These are phyloP conservation scores for Pseudogymnoascus sp. DNA, from an alignment of 2,329 filamentous ascomycete genomes.

Conservation along the genomic window DNA sequence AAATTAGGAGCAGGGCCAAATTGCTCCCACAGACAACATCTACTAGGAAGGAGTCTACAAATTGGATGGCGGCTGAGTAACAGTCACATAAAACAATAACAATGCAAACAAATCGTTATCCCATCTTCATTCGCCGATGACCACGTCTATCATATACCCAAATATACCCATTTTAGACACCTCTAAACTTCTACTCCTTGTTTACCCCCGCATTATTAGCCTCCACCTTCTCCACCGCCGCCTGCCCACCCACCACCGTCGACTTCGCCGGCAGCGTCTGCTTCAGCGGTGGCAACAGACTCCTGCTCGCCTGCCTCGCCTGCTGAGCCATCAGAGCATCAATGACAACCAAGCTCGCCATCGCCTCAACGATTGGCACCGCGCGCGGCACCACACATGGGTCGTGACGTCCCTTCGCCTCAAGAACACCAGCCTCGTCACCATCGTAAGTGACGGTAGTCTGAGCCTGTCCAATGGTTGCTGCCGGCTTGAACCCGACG, in stretches of 20 bases:
- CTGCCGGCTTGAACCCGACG: constrained; percentile 88
- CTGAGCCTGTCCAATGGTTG: constrained; percentile 87
- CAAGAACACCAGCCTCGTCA: constrained; percentile 61
- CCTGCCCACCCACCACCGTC: constrained; percentile 1
- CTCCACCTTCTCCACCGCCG: constrained; percentile 3
- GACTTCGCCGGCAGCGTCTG: constrained; percentile 15
- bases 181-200: background rate
- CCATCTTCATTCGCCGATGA: constrained; percentile 4
- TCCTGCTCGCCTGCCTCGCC: constrained; percentile 43
- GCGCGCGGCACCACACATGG: constrained; percentile 86
- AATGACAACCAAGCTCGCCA: constrained; percentile 82
- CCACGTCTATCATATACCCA: constrained; percentile 1
- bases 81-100: background rate
- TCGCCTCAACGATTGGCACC: constrained; percentile 82
- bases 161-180: background rate
- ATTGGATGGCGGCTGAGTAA: background rate
- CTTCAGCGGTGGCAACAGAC: constrained; percentile 37
- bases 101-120: background rate
- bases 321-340: constrained; percentile 82
- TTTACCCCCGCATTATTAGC: constrained; percentile 3
- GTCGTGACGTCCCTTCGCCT: constrained; percentile 90
- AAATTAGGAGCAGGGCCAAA: background rate
- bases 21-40: background rate
- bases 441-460: constrained; percentile 74
- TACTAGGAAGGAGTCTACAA: background rate